phyloP scores from a whole-genome alignment of 805 yeast species.

The Starmerella sp. region DNA sequence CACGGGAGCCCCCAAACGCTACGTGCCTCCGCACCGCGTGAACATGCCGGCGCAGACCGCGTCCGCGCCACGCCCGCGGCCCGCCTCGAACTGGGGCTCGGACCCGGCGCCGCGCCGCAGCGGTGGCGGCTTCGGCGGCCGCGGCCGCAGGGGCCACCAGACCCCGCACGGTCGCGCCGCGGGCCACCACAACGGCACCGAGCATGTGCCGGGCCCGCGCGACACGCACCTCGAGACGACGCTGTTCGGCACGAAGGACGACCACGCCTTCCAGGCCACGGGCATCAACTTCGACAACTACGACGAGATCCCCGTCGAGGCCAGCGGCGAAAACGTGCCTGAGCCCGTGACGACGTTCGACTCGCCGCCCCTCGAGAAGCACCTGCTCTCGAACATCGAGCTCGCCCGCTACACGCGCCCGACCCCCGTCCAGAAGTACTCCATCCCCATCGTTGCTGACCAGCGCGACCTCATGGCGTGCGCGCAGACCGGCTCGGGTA shows the following conservation, averaged over 20 bases:
- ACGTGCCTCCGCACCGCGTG: constrained; percentile 47
- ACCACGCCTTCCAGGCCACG: constrained; percentile 65
- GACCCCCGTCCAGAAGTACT: constrained; percentile 92
- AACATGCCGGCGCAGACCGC: constrained; percentile 23
- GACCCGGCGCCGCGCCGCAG: constrained; percentile 25
- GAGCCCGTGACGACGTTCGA: constrained; percentile 83
- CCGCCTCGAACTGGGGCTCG: constrained; percentile 20
- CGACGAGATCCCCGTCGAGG: constrained; percentile 98
- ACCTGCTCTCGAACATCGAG: constrained; percentile 75
- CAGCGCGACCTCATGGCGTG: constrained; percentile 94
- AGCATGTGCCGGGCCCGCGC: constrained; percentile 69
- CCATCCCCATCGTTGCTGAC: constrained; percentile 78
- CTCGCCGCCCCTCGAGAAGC: constrained; percentile 79
- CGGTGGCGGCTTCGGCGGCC: constrained; percentile 27
- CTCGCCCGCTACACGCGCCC: constrained; percentile 89
- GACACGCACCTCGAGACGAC: constrained; percentile 64
- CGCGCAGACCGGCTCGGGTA: constrained; percentile 99
- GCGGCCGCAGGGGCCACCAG: constrained; percentile 35
- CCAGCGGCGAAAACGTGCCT: constrained; percentile 88
- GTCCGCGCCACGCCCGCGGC: constrained; percentile 15
- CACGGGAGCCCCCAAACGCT: constrained; percentile 25
- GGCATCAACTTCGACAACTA: constrained; percentile 98
- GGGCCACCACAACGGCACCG: constrained; percentile 80
- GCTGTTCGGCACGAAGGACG: constrained; percentile 72
- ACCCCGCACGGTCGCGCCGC: constrained; percentile 19